These are phyloP conservation scores for Globisporangium cylindrosporum DNA, from an alignment of 352 stramenopile genomes.

Conservation along the genomic window DNA sequence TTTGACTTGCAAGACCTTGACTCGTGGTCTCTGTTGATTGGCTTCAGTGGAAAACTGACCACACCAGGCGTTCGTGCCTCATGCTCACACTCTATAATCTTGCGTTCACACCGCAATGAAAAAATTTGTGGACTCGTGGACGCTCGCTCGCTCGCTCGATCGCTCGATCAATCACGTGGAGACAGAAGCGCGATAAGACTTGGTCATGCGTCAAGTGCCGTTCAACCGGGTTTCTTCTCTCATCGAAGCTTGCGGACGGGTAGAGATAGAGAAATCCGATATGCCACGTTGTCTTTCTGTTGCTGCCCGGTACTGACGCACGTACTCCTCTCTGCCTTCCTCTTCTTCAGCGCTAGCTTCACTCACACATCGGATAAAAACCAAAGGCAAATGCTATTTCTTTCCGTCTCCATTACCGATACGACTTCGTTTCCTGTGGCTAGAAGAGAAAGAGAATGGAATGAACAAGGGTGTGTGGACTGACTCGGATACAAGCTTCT, in stretches of 20 bases:
- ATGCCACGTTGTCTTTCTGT: not conserved
- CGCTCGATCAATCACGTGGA: not conserved
- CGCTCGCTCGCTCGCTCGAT: not conserved
- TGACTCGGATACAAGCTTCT: not conserved
- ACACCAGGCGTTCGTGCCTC: not conserved
- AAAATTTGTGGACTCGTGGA: not conserved
- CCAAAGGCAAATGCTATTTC: not conserved
- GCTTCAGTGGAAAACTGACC: not conserved
- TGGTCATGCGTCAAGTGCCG: not conserved
- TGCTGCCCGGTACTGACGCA: not conserved
- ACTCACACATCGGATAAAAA: not conserved
- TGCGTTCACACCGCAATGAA: not conserved
- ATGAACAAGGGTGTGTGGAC: not conserved
- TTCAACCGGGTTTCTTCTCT: not conserved
- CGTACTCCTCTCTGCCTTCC: not conserved
- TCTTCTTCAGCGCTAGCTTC: not conserved
- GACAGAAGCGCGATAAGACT: not conserved
- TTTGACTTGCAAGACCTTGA: not conserved
- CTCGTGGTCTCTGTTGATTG: not conserved
- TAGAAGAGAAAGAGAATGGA: not conserved
- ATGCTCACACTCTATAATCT: not conserved
- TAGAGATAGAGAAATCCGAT: not conserved
- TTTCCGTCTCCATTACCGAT: not conserved
- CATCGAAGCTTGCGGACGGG: not conserved
- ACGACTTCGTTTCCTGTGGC: not conserved